Evolutionary conservation across 2,329 filamentous ascomycete genomes (phyloP), one percentile per base, ranked within the genome.

Genomic region (Diaporthe nobilis): DNA sequence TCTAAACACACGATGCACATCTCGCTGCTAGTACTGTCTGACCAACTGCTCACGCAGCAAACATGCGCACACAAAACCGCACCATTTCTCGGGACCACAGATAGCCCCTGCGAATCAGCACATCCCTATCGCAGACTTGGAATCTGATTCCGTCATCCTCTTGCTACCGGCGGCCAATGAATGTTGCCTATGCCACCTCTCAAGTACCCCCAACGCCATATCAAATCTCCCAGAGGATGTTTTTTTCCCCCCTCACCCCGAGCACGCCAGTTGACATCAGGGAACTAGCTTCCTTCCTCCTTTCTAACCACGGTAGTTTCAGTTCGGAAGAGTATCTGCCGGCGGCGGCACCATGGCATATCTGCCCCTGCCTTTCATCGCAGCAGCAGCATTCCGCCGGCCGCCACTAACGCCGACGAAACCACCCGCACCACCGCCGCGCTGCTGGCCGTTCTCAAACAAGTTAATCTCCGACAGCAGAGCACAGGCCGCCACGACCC

Each of bases 401-500:
- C 37, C 42, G 28, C 67, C 53, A 7, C 72, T 25, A 44, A 75
- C 68, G n/a, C 75, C 68, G 10, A 72, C 60, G 31, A 49, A 70
- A 1, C 75, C 72, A 28, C 68, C 25, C 0, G 44, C 68, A 10
- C 72, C 71, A 17, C 34, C 42, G 5, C 34, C 17, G 4, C 57
- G 20, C 0, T 17, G 71, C 39, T 53, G 65, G 17, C 67, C 75
- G 7, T 9, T 22, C 10, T 77, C 70, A 44, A 61, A 75, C 2
- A 31, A 5, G 13, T 49, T 74, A n/a, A 82, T 74, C 79, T 84
- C 82, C 4, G 76, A 73, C n/a, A 83, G 61, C 65, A 84, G 44
- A 1, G 82, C 79, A 17, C 80, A 79, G 0, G 80, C 81, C 0
- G 83, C 82, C 5, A 84, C 80, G 4, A 84, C 70, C 51, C 78